These are phyloP conservation scores for Calonectria pauciramosa DNA, from an alignment of 2,329 filamentous ascomycete genomes.

Conservation along the genomic window DNA sequence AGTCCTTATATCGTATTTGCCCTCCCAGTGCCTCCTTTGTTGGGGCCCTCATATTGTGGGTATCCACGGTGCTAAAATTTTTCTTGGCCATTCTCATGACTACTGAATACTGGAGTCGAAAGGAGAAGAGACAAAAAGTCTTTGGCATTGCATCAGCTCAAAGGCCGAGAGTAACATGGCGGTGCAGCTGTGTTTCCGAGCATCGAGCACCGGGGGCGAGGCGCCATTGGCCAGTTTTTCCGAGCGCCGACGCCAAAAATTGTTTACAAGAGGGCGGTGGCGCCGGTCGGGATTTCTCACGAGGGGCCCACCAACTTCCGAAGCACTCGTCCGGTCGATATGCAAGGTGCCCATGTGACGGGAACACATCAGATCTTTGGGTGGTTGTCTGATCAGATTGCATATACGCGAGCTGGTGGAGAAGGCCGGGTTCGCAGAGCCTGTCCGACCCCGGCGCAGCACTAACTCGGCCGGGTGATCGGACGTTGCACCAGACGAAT, in stretches of 20 bases:
- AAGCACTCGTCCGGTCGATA: neutral
- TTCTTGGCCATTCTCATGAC: neutral
- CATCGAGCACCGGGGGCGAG: neutral
- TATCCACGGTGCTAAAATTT: neutral
- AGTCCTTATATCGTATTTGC: neutral
- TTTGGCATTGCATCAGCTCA: neutral
- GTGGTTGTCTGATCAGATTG: slow-evolving; percentile 3
- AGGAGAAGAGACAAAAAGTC: neutral
- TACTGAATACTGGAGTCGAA: neutral
- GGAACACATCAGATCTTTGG: slow-evolving; percentile 2
- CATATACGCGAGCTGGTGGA: slow-evolving; percentile 9
- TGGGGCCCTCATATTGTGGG: neutral
- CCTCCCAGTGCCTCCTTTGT: neutral
- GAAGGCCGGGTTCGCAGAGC: neutral
- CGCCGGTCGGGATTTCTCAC: neutral
- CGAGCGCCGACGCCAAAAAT: slow-evolving; percentile 4
- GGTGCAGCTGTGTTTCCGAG: neutral
- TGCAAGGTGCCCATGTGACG: slow-evolving; percentile 8
- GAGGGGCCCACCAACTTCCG: neutral
- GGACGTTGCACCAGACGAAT: neutral
- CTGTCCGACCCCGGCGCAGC: neutral
- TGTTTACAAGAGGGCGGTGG: neutral
- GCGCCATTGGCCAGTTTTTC: slow-evolving; percentile 27
- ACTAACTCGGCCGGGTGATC: neutral
- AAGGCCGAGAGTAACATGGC: neutral